Evolutionary conservation across 768 basidiomycete genomes (phyloP).

Genomic region (Candolleomyces eurysporus): DNA sequence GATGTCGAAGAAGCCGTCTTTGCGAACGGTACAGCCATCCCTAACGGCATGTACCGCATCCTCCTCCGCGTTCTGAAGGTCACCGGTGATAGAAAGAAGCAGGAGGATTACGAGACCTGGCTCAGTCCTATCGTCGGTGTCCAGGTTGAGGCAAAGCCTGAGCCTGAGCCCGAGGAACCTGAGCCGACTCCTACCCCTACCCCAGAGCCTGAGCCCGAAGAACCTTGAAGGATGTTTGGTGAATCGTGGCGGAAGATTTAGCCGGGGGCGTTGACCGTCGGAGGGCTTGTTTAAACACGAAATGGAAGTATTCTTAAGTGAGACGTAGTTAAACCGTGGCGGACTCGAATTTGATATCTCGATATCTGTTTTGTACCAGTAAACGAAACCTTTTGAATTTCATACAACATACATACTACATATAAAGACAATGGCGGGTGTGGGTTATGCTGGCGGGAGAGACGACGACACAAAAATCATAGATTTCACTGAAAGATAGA

Average conservation of each 20-base stretch:
- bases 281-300: neutral
- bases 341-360: no score
- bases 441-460: no score
- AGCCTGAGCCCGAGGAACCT: neutral
- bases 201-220: neutral
- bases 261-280: neutral
- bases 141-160: slow-evolving; percentile 1
- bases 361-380: no score
- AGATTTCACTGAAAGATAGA: no score
- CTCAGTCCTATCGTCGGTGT: slow-evolving; percentile 1
- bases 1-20: slow-evolving; percentile 32
- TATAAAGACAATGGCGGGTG: no score
- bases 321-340: no score
- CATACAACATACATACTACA: no score
- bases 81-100: slow-evolving; percentile 39
- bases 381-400: no score
- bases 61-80: slow-evolving; percentile 40
- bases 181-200: neutral
- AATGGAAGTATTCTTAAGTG: neutral
- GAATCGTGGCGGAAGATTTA: neutral
- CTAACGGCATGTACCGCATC: slow-evolving; percentile 40
- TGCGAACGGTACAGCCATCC: slow-evolving; percentile 42
- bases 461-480: no score
- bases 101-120: slow-evolving; percentile 40
- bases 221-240: neutral